Evolutionary conservation across 345 rosid genomes (phyloP), one percentile per base, ranked within the genome.

Genomic region (Syzygium aqueum): DNA sequence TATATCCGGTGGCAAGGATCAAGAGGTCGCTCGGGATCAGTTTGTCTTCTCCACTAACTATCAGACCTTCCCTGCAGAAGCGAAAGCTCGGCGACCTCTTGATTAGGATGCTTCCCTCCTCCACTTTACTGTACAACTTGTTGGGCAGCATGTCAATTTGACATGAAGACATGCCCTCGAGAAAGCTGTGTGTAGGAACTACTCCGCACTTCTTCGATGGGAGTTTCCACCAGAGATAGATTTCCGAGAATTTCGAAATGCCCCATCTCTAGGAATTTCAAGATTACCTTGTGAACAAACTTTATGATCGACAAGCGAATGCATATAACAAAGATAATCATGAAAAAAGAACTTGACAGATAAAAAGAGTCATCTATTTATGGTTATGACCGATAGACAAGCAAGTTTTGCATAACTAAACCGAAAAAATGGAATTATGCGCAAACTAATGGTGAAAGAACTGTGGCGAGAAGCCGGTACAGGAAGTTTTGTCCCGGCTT

Each of bases 401-500:
- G 80, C 80, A 73, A 16, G 49, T 73, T 33, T 33, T 73, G 80
- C 9, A 46, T 25, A 33, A 73, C 25, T 73, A 65, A 65, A 54
- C 28, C 28, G 1, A 27, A 86, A 37, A 43, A 63, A 17, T 5
- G 52, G 28, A 33, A 33, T 11, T 1, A 28, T 52, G 78, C 14
- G 11, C 57, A 77, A 90, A 91, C 92, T 89, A 93, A 83, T 15
- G 92, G 92, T 3, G 91, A 85, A 51, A 91, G 89, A 67, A 88
- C 11, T 25, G 87, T 84, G 46, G 91, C 92, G 25, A 93, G 54
- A 12, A 90, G 21, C 33, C 87, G 15, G 33, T 82, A 86, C 22
- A 87, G 65, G 84, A 88, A 23, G 4, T 89, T 52, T 88, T 93
- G 91, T 8, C 89, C 92, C 6, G 92, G 94, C 89, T 90, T 91